Conservation (phyloP, 2,329 filamentous ascomycete species). For the Botryosphaeria agaves region DNA sequence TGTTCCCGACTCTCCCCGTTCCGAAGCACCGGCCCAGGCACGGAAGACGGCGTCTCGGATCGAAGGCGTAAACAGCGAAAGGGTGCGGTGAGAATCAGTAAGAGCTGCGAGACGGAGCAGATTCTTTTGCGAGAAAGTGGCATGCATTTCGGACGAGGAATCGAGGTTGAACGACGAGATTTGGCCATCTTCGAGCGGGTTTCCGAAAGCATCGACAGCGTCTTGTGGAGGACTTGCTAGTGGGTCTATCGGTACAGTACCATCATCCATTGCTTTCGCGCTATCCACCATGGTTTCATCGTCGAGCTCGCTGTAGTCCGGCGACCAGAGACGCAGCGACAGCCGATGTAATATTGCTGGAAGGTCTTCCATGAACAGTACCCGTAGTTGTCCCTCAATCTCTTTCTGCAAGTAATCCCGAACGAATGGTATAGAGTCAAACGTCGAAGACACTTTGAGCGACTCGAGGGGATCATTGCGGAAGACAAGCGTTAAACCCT, state of each 20-base stretch:
- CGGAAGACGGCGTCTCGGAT: slow-evolving; percentile 82
- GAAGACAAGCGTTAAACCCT: slow-evolving; percentile 91
- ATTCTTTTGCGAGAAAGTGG: slow-evolving; percentile 91
- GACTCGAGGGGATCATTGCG: slow-evolving; percentile 96
- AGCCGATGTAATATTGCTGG: slow-evolving; percentile 91
- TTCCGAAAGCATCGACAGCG: slow-evolving; percentile 65
- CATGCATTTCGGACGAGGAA: slow-evolving; percentile 63
- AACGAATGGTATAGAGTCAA: slow-evolving; percentile 97
- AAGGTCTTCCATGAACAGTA: slow-evolving; percentile 93
- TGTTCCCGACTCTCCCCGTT: slow-evolving; percentile 38
- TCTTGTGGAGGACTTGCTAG: slow-evolving; percentile 65
- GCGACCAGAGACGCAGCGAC: slow-evolving; percentile 76
- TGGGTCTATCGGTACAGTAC: slow-evolving; percentile 57
- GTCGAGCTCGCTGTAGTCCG: slow-evolving; percentile 60
- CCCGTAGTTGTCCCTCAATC: slow-evolving; percentile 83
- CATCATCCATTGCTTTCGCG: slow-evolving; percentile 29
- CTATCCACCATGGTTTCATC: slow-evolving; percentile 33
- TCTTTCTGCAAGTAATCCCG: slow-evolving; percentile 92
- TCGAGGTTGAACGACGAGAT: slow-evolving; percentile 66
- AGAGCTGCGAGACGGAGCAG: slow-evolving; percentile 66
- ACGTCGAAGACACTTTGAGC: slow-evolving; percentile 94
- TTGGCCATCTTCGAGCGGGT: slow-evolving; percentile 45
- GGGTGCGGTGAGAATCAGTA: slow-evolving; percentile 73
- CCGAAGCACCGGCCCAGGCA: slow-evolving; percentile 70
- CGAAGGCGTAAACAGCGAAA: slow-evolving; percentile 83